Evolutionary conservation across 495 filamentous ascomycete genomes (phyloP), one percentile per base, ranked within the genome.

Genomic region (Neurospora sp.): DNA sequence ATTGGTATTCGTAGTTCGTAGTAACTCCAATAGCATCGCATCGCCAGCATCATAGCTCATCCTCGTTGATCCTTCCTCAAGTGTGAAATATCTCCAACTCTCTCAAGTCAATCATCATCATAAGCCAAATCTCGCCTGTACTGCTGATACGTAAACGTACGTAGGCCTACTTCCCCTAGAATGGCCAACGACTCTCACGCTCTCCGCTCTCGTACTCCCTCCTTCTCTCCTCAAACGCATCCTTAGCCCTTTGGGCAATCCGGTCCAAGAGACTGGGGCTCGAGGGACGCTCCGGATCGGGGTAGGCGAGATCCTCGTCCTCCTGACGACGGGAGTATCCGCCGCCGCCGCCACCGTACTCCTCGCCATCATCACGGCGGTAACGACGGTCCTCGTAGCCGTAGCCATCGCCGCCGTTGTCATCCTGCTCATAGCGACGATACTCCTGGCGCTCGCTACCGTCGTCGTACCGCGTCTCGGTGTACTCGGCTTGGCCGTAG

Each of bases 401-500:
- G 74, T 81, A 82, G 44, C 79, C 76, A 10, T 74, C 71, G 40
- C 79, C 73, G 69, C 82, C 77, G n/a, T 76, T 18, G 44, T 82
- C 75, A 9, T 81, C 74, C 77, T 82, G 82, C 70, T 84, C 84
- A 71, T 81, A 81, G 69, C 81, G 82, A 40, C 74, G 76, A 73
- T 87, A 87, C 72, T 87, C 82, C 40, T 81, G 81, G 71, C 80
- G 78, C 38, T 81, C 78, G 59, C 81, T 84, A 53, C 86, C 86
- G 40, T 78, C 78, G 39, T 82, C 78, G 70, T 84, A 82, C 42
- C 78, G 78, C 14, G 81, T 86, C 74, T 84, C 76, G 12, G 77
- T 80, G 73, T 83, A 81, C 76, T 85, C 76, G 40, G 85, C 83
- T 73, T 87, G 84, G 40, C 83, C 85, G 72, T 87, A 86, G 20